These are phyloP conservation scores for Diaporthe caulivora DNA, from an alignment of 2,329 filamentous ascomycete genomes.

Conservation along the genomic window DNA sequence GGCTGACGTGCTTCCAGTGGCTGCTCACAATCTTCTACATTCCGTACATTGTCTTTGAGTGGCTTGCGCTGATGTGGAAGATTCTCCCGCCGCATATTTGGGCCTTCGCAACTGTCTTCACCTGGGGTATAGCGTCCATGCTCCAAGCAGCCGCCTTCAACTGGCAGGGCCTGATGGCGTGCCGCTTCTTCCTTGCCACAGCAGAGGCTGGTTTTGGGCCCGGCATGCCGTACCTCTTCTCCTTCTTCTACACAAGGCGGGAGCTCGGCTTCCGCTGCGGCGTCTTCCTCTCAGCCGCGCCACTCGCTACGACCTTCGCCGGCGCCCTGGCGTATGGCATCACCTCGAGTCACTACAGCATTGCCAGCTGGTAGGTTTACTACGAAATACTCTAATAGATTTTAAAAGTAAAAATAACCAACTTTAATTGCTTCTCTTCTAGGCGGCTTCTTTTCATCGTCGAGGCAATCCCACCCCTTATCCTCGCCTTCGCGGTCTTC, in stretches of 20 bases:
- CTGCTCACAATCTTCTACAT: conserved; percentile 60
- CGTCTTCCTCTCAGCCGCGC: conserved; percentile 76
- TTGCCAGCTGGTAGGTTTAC: conserved; percentile 76
- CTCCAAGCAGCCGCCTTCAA: conserved; percentile 50
- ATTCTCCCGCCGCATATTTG: conserved; percentile 52
- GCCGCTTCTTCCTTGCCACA: conserved; percentile 56
- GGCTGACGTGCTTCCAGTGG: conserved; percentile 47
- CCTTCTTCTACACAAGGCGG: conserved; percentile 46
- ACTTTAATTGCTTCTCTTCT: no score
- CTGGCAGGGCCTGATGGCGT: conserved; percentile 53
- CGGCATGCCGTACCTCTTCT: conserved; percentile 42
- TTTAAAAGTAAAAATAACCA: no score
- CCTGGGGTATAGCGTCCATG: conserved; percentile 48
- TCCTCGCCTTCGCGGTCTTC: conserved; percentile 66
- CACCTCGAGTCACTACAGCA: conserved; percentile 63
- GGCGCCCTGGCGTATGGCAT: conserved; percentile 75
- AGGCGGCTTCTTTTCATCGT: conserved; percentile 75
- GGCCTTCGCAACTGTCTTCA: conserved; percentile 45
- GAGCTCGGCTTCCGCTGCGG: conserved; percentile 80
- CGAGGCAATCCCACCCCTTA: conserved; percentile 71
- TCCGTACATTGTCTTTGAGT: conserved; percentile 58
- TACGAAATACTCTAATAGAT: no score
- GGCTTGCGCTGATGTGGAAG: conserved; percentile 58
- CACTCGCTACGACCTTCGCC: conserved; percentile 76
- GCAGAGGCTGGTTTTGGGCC: conserved; percentile 58